These are phyloP conservation scores for Claviceps maximensis DNA, from an alignment of 2,329 filamentous ascomycete species.

Conservation along the genomic window DNA sequence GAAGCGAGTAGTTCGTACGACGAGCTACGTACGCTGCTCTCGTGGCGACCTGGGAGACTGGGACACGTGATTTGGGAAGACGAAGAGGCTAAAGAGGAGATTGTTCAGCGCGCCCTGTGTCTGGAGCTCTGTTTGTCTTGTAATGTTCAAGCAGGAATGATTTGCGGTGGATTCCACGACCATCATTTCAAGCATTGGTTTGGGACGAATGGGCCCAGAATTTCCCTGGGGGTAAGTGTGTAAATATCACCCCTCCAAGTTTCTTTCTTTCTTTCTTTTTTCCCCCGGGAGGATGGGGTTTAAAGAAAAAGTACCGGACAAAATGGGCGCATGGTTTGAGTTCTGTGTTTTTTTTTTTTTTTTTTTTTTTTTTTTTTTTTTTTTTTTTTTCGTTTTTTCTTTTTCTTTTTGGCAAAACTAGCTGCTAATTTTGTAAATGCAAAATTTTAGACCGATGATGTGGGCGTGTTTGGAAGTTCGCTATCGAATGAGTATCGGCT, in stretches of 20 bases:
- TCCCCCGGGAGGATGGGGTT: too few species aligned
- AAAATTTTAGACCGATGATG: conserved; percentile 57
- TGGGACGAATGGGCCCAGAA: conserved; percentile 39
- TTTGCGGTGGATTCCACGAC: conserved; percentile 47
- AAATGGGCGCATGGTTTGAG: too few species aligned
- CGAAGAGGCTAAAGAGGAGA: conserved; percentile 43
- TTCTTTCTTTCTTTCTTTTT: too few species aligned
- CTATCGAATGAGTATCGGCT: conserved; percentile 67
- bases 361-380: too few species aligned
- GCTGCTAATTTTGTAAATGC: background rate
- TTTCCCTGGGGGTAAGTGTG: conserved; percentile 53
- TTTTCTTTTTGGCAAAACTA: background rate
- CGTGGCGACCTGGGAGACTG: conserved; percentile 53
- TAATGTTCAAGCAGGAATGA: conserved; percentile 66
- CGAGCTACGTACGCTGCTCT: conserved; percentile 52
- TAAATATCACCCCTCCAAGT: too few species aligned
- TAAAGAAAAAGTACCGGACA: too few species aligned
- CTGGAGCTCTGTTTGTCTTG: conserved; percentile 70
- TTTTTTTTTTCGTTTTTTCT: background rate
- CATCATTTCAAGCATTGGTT: conserved; percentile 73
- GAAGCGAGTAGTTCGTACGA: conserved; percentile 38
- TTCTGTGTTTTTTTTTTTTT: too few species aligned
- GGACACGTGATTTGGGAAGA: conserved; percentile 71
- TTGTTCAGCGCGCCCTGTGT: conserved; percentile 39
- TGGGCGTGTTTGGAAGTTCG: conserved; percentile 66